These are phyloP conservation scores for Blastocystis sp. DNA, from an alignment of 352 stramenopile species.

Conservation along the genomic window DNA sequence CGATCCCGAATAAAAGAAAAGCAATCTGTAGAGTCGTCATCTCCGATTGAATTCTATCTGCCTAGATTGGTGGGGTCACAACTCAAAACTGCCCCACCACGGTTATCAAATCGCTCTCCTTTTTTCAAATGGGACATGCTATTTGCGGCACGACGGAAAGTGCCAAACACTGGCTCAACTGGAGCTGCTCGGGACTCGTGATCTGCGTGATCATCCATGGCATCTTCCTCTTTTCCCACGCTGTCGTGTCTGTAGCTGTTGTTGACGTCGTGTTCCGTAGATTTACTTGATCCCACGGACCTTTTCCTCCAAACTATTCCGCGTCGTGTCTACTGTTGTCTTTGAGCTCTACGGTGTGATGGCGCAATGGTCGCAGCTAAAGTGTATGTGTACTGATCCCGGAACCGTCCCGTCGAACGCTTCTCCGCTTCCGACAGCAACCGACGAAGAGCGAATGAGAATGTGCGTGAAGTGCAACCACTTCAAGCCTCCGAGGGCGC, in stretches of 20 bases:
- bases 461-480: slow-evolving; percentile 40
- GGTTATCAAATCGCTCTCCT: neutral
- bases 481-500: slow-evolving; percentile 60
- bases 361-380: slow-evolving; percentile 10
- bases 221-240: slow-evolving; percentile 10
- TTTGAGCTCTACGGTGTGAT: neutral
- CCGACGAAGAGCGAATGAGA: slow-evolving; percentile 9
- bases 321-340: neutral
- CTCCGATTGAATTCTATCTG: neutral
- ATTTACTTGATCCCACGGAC: neutral
- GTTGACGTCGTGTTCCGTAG: neutral
- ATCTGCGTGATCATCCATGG: slow-evolving; percentile 36
- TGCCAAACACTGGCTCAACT: slow-evolving; percentile 37
- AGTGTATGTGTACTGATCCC: slow-evolving; percentile 6
- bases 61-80: too few relatives aligned
- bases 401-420: neutral
- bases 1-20: slow-evolving; percentile 18
- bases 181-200: slow-evolving; percentile 14
- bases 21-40: neutral
- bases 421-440: neutral
- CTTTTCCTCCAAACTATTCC: neutral
- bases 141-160: slow-evolving; percentile 28
- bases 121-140: slow-evolving; percentile 27
- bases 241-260: neutral
- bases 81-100: too few relatives aligned